phyloP scores from a whole-genome alignment of 345 rosid species.

The Microcos paniculata region DNA sequence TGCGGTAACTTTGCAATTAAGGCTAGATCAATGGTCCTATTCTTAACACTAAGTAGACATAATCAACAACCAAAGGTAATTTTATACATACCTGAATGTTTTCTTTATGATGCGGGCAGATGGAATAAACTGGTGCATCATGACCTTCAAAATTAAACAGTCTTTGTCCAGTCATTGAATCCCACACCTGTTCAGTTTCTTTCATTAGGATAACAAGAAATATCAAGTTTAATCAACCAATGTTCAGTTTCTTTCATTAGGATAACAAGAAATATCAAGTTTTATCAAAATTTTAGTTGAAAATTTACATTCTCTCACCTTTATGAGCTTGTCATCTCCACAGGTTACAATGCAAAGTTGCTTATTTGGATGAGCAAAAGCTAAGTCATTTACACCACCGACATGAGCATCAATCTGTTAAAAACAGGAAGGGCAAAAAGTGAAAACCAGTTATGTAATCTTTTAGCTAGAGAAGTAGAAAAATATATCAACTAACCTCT shows the following conservation, averaged over 20 bases:
- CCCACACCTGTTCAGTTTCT: slow-evolving; percentile 77
- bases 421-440: slow-evolving; percentile 15
- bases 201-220: slow-evolving; percentile 26
- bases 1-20: background rate
- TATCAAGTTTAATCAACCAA: too few species aligned
- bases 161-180: slow-evolving; percentile 47
- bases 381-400: slow-evolving; percentile 87
- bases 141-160: slow-evolving; percentile 83
- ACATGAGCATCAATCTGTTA: slow-evolving; percentile 80
- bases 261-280: slow-evolving; percentile 11
- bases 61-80: slow-evolving; percentile 2
- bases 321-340: slow-evolving; percentile 88
- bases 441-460: slow-evolving; percentile 14
- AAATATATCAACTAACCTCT: slow-evolving; percentile 45
- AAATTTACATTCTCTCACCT: slow-evolving; percentile 42
- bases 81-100: slow-evolving; percentile 61
- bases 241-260: slow-evolving; percentile 43
- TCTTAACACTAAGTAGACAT: background rate
- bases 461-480: slow-evolving; percentile 6
- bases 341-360: slow-evolving; percentile 81
- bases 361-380: slow-evolving; percentile 82
- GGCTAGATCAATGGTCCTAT: background rate
- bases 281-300: slow-evolving; percentile 7
- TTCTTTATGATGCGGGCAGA: slow-evolving; percentile 91
- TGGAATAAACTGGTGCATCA: slow-evolving; percentile 79